Percentiles rank a stretch among this genome's conserved stretches.
Evolutionary conservation across 495 filamentous ascomycete species (phyloP).

Genomic region (Neurospora sp.): DNA sequence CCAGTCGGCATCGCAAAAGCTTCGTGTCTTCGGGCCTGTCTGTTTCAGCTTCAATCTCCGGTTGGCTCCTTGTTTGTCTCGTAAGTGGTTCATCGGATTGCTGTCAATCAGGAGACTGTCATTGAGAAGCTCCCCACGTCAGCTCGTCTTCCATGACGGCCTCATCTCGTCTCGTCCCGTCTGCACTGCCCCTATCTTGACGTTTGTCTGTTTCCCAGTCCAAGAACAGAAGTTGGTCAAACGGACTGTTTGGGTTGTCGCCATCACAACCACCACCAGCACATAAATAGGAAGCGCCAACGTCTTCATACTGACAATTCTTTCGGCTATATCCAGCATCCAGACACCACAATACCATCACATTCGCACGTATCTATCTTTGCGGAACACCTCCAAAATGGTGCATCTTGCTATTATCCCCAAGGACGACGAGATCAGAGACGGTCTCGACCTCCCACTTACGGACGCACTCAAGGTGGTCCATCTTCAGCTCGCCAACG

Average conservation of each 20-base stretch:
- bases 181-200: background rate
- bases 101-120: conserved; percentile 9
- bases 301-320: background rate
- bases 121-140: conserved; percentile 5
- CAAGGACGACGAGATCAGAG: conserved; percentile 35
- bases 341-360: background rate
- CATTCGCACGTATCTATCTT: background rate
- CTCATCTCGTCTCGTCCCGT: background rate
- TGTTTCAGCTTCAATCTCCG: background rate
- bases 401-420: conserved; percentile 54
- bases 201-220: too few species aligned
- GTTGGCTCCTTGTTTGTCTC: background rate
- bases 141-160: background rate
- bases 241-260: background rate
- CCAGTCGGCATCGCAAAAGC: background rate
- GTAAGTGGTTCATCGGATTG: background rate
- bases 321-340: background rate
- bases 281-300: background rate
- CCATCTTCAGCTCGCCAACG: conserved; percentile 35
- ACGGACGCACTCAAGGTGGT: conserved; percentile 37
- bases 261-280: background rate
- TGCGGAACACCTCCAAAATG: conserved; percentile 37
- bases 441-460: conserved; percentile 11
- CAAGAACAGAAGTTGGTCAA: too few species aligned
- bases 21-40: background rate